Conservation (phyloP, 495 filamentous ascomycete genomes). For the Clavariopsis aquatica region DNA sequence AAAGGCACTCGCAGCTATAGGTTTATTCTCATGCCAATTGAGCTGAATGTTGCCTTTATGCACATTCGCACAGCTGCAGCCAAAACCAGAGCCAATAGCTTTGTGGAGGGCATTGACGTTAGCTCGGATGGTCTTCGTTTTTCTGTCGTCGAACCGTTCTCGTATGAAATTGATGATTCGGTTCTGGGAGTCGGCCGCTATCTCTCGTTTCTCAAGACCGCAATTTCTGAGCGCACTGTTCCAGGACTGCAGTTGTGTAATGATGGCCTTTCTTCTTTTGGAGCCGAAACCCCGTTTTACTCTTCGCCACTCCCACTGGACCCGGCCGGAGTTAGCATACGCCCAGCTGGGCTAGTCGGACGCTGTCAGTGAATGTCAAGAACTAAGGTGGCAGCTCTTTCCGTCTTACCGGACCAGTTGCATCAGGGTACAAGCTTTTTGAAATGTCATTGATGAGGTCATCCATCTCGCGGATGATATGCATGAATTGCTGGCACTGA, state of each 20-base stretch:
- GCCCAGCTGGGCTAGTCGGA: too few relatives aligned
- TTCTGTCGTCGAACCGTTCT: slow-evolving; percentile 6
- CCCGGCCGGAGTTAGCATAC: too few relatives aligned
- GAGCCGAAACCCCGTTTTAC: slow-evolving; percentile 17
- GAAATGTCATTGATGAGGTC: slow-evolving; percentile 1
- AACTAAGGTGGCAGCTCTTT: too few relatives aligned
- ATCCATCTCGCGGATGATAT: slow-evolving; percentile 20
- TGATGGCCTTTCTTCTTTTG: slow-evolving; percentile 1
- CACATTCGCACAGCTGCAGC: not conserved
- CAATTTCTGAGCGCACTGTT: slow-evolving; percentile 19
- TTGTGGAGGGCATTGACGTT: slow-evolving; percentile 2
- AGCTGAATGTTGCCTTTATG: slow-evolving; percentile 9
- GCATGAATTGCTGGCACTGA: slow-evolving; percentile 5
- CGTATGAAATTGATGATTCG: slow-evolving; percentile 1
- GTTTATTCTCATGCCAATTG: slow-evolving; percentile 11
- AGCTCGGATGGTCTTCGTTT: not conserved
- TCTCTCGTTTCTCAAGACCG: slow-evolving; percentile 21
- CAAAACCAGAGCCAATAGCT: slow-evolving; percentile 2
- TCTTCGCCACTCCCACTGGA: slow-evolving; percentile 17
- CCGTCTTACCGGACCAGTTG: slow-evolving; percentile 15
- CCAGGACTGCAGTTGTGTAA: slow-evolving; percentile 14
- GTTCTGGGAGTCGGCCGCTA: slow-evolving; percentile 7
- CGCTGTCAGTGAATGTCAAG: too few relatives aligned
- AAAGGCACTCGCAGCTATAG: not conserved
- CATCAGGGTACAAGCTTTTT: slow-evolving; percentile 10